These are phyloP conservation scores for Chlamydomonas sp. DNA, from an alignment of 139 green algal species.

Conservation along the genomic window DNA sequence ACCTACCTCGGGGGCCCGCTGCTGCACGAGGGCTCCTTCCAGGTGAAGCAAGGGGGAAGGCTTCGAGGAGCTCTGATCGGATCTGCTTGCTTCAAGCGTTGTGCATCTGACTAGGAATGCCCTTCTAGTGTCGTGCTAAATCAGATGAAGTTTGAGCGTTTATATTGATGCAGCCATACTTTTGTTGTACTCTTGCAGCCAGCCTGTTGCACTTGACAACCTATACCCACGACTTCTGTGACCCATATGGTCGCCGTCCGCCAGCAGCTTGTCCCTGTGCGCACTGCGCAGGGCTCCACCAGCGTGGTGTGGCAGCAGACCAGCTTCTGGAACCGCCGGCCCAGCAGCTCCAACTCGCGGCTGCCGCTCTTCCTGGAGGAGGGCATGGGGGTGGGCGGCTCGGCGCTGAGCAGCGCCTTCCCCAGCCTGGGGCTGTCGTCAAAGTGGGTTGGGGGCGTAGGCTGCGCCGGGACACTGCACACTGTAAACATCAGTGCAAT, in stretches of 20 bases:
- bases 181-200: too few species aligned
- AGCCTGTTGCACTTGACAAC: too few species aligned
- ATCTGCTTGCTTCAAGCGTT: too few species aligned
- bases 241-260: too few species aligned
- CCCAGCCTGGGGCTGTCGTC: background rate
- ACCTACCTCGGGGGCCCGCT: slow-evolving; percentile 69
- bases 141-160: too few species aligned
- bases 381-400: background rate
- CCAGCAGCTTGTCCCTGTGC: background rate
- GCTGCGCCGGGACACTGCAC: background rate
- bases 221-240: background rate
- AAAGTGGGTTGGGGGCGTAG: background rate
- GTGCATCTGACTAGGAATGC: too few species aligned
- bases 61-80: background rate
- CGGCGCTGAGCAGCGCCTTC: slow-evolving; percentile 11
- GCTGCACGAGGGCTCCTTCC: slow-evolving; percentile 67
- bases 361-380: slow-evolving; percentile 66
- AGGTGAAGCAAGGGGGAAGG: slow-evolving; percentile 2
- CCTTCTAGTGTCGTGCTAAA: too few species aligned
- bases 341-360: slow-evolving; percentile 36
- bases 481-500: background rate
- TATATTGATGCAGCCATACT: too few species aligned
- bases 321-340: slow-evolving; percentile 66
- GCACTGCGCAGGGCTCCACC: slow-evolving; percentile 53
- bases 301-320: slow-evolving; percentile 70